phyloP scores from a whole-genome alignment of 805 yeast genomes.

The Monosporozyma siamensis region DNA sequence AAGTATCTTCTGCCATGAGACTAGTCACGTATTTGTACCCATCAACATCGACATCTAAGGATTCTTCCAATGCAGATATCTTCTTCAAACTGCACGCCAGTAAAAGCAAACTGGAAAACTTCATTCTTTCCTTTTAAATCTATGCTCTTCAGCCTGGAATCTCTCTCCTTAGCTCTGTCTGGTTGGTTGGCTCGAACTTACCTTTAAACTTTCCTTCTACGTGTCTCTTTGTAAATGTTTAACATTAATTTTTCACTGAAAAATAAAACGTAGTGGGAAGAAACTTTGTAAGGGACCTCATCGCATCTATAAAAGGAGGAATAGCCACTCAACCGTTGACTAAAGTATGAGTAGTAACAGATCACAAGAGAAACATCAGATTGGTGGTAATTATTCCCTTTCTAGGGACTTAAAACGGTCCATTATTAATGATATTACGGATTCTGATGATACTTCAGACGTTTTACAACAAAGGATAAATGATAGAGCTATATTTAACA shows the following conservation, averaged over 20 bases:
- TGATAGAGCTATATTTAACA: constrained; percentile 25
- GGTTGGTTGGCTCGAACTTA: too few species aligned
- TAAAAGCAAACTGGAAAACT: background rate
- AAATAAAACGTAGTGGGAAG: too few species aligned
- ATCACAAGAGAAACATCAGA: constrained; percentile 1
- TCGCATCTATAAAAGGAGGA: too few species aligned
- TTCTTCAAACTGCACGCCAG: background rate
- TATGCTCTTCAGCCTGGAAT: background rate
- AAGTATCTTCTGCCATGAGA: background rate
- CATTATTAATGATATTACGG: constrained; percentile 19
- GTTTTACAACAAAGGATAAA: constrained; percentile 21
- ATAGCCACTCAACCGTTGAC: too few species aligned
- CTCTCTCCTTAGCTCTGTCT: background rate
- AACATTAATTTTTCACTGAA: too few species aligned
- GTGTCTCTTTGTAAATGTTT: too few species aligned
- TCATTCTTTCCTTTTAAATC: background rate
- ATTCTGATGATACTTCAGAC: constrained; percentile 19
- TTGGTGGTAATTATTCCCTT: constrained; percentile 36
- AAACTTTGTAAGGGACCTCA: too few species aligned
- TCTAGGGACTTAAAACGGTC: constrained; percentile 28
- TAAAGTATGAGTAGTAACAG: background rate
- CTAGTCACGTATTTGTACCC: constrained; percentile 1
- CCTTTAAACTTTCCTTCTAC: too few species aligned
- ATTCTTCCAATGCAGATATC: background rate
- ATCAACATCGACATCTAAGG: background rate